A percentile compares a stretch with the other conserved stretches of the same genome.
Conservation (phyloP, 208 protist species). For the Acanthamoeba sp. region DNA sequence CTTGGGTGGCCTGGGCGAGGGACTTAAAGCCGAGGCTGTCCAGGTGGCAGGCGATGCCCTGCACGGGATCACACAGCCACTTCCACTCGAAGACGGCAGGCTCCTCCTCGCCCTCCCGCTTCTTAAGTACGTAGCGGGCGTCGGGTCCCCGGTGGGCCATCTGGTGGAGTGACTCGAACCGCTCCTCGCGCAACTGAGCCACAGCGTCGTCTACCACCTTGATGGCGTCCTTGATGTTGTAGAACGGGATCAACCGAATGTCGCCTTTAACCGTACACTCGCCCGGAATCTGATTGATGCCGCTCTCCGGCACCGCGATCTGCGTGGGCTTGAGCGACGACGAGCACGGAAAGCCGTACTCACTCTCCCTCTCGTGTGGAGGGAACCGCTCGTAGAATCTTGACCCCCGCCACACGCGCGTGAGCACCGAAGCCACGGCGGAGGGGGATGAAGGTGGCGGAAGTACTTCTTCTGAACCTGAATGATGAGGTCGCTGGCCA, state of each 20-base stretch:
- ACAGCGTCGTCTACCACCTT: slow-evolving; percentile 78
- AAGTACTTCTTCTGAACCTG: slow-evolving; percentile 77
- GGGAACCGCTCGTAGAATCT: slow-evolving; percentile 87
- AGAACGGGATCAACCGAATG: slow-evolving; percentile 88
- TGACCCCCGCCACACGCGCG: not conserved
- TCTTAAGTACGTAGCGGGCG: slow-evolving; percentile 43
- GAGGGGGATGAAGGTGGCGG: no score
- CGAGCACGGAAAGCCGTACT: slow-evolving; percentile 82
- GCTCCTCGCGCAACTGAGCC: slow-evolving; percentile 78
- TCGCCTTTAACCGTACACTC: slow-evolving; percentile 83
- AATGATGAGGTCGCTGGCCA: slow-evolving; percentile 82
- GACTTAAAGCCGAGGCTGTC: slow-evolving; percentile 74
- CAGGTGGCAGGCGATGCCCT: slow-evolving; percentile 78
- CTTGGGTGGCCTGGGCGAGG: slow-evolving; percentile 72
- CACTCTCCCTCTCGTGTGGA: slow-evolving; percentile 78
- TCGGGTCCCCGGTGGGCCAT: slow-evolving; percentile 12
- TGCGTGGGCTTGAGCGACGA: slow-evolving; percentile 88
- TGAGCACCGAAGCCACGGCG: no score
- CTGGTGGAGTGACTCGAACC: slow-evolving; percentile 20
- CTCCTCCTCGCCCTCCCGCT: slow-evolving; percentile 21
- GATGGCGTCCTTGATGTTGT: slow-evolving; percentile 79
- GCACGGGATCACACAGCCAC: slow-evolving; percentile 34
- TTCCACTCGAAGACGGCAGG: slow-evolving; percentile 55
- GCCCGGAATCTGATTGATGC: slow-evolving; percentile 86
- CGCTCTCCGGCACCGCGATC: slow-evolving; percentile 68